Percentiles rank a stretch among this genome's conserved stretches.
These are phyloP conservation scores for Alternaria tenuissima DNA, from an alignment of 2,329 filamentous ascomycete genomes.

Conservation along the genomic window DNA sequence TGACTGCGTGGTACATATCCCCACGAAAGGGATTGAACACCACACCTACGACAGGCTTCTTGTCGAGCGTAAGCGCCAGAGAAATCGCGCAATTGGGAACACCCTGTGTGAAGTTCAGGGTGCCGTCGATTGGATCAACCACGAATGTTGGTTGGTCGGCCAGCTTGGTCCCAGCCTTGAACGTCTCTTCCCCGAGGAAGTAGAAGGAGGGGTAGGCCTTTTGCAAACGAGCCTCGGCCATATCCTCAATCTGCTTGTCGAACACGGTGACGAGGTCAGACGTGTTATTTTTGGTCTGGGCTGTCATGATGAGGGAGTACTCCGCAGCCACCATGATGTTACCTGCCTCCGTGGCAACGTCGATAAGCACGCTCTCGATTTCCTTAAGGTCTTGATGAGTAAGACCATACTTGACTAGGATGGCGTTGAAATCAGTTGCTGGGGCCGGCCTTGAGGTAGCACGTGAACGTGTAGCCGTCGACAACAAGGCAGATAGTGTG, in stretches of 20 bases:
- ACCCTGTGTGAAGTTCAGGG: conserved; percentile 51
- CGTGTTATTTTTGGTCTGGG: conserved; percentile 48
- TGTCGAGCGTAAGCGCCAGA: conserved; percentile 41
- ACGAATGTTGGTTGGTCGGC: conserved; percentile 45
- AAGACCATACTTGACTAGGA: conserved; percentile 30
- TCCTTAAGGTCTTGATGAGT: conserved; percentile 17
- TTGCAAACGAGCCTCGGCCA: conserved; percentile 56
- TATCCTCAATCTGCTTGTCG: conserved; percentile 62
- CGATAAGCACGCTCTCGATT: conserved; percentile 31
- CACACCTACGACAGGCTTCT: conserved; percentile 46
- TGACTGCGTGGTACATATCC: conserved; percentile 48
- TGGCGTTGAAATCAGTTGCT: conserved; percentile 23
- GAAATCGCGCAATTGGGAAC: conserved; percentile 49
- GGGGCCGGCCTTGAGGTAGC: conserved; percentile 10
- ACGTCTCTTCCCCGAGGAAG: conserved; percentile 52
- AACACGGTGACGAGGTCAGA: conserved; percentile 64
- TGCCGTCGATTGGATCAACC: conserved; percentile 52
- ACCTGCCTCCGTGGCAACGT: conserved; percentile 40
- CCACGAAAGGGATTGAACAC: conserved; percentile 48
- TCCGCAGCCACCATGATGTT: conserved; percentile 47
- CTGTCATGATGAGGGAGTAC: conserved; percentile 29
- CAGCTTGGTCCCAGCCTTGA: conserved; percentile 43
- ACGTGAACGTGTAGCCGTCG: neutral
- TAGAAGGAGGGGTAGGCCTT: conserved; percentile 56
- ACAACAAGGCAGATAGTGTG: neutral